Conservation (phyloP, 257 asterid species). For the Ilex aquifolium region DNA sequence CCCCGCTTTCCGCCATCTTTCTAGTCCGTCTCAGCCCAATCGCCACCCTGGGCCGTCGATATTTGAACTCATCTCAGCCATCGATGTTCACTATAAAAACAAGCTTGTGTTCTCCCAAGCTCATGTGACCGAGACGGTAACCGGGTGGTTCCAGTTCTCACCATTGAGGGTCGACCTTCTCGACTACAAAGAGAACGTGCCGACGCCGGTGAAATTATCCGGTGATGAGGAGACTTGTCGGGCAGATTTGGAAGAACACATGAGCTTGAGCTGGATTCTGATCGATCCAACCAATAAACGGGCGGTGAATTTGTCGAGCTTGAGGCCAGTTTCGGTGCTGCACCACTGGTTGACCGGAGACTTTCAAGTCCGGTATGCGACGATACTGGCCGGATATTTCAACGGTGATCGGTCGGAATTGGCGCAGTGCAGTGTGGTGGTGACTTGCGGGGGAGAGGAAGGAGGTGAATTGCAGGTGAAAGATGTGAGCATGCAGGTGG, state of each 20-base stretch:
- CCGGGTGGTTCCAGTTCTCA: slow-evolving; percentile 53
- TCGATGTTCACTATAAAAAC: slow-evolving; percentile 48
- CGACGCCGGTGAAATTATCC: slow-evolving; percentile 36
- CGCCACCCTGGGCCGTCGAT: background rate
- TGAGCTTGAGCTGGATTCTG: slow-evolving; percentile 69
- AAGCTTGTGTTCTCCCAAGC: slow-evolving; percentile 45
- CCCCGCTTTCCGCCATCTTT: slow-evolving; percentile 31
- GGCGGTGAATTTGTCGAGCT: slow-evolving; percentile 59
- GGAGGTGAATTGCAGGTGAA: slow-evolving; percentile 51
- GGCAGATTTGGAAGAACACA: slow-evolving; percentile 27
- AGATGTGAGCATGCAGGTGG: slow-evolving; percentile 64
- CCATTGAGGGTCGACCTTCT: slow-evolving; percentile 58
- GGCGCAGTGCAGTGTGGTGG: slow-evolving; percentile 50
- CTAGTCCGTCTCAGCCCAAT: too few species aligned
- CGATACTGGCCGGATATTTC: slow-evolving; percentile 30
- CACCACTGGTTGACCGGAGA: slow-evolving; percentile 73
- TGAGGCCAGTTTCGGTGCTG: slow-evolving; percentile 43
- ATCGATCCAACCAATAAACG: slow-evolving; percentile 45
- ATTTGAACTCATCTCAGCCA: slow-evolving; percentile 49
- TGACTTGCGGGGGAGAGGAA: slow-evolving; percentile 53
- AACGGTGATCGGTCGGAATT: slow-evolving; percentile 21
- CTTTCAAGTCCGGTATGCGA: slow-evolving; percentile 38
- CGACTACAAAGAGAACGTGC: slow-evolving; percentile 35
- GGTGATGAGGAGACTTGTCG: slow-evolving; percentile 35
- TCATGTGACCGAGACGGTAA: slow-evolving; percentile 29